phyloP scores from a whole-genome alignment of 2,329 filamentous ascomycete genomes.

The Aureobasidium sp. region DNA sequence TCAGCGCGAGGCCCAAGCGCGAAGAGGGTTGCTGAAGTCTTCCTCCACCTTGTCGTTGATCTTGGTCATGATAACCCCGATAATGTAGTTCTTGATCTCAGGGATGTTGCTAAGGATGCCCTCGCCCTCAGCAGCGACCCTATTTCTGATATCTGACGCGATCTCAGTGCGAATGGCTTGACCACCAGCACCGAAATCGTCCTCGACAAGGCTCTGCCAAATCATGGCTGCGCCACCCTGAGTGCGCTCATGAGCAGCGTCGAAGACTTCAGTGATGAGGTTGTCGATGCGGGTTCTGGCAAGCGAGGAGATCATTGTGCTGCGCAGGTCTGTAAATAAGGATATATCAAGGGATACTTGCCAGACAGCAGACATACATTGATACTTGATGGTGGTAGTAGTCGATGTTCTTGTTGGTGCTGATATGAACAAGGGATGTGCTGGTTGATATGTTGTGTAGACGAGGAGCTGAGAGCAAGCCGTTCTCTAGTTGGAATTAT shows the following conservation, averaged over 20 bases:
- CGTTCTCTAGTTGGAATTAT: background rate
- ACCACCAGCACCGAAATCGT: background rate
- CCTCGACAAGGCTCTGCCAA: background rate
- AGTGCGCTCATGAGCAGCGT: background rate
- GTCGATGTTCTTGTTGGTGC: background rate
- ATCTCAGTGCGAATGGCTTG: background rate
- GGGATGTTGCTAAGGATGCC: background rate
- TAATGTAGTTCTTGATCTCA: background rate
- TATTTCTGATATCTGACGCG: background rate
- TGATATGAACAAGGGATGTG: background rate
- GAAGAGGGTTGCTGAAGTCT: background rate
- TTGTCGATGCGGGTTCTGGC: background rate
- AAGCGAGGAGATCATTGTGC: background rate
- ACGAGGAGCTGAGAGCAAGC: background rate
- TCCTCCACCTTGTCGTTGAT: background rate
- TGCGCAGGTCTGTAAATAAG: background rate
- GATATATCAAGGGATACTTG: background rate
- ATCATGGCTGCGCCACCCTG: background rate
- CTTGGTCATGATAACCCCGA: background rate
- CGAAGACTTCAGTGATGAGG: background rate
- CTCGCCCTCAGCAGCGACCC: background rate
- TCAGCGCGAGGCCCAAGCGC: background rate
- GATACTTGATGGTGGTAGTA: background rate
- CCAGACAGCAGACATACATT: background rate
- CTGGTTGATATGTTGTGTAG: background rate